A percentile compares a stretch with the other conserved stretches of the same genome.
Evolutionary conservation across 2,329 filamentous ascomycete species (phyloP).

Genomic region (Aureobasidium subglaciale): DNA sequence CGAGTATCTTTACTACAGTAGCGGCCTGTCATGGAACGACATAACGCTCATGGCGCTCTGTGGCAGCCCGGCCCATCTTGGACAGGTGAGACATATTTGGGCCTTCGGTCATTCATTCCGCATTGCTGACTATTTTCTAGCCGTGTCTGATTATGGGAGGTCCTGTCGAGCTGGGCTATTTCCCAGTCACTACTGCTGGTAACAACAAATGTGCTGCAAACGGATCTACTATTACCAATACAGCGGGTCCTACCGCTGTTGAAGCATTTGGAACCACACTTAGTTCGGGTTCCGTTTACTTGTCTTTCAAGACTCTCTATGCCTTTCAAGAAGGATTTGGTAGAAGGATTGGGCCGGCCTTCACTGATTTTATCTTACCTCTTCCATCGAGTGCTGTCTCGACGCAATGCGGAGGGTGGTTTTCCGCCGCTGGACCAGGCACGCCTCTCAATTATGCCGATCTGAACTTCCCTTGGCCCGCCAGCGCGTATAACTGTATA

Average conservation of each 20-base stretch:
- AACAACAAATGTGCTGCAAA: constrained; percentile 10
- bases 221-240: constrained; percentile 8
- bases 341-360: constrained; percentile 20
- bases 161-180: constrained; percentile 22
- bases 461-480: constrained; percentile 23
- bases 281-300: constrained; percentile 19
- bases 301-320: constrained; percentile 21
- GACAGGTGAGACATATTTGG: not conserved
- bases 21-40: constrained; percentile 14
- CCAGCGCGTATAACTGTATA: constrained; percentile 22
- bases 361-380: constrained; percentile 21
- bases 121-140: not conserved
- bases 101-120: no score
- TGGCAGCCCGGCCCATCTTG: constrained; percentile 16
- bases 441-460: constrained; percentile 21
- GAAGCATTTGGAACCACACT: constrained; percentile 22
- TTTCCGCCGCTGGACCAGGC: constrained; percentile 2
- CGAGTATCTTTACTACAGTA: constrained; percentile 17
- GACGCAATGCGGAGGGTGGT: constrained; percentile 20
- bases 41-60: constrained; percentile 15
- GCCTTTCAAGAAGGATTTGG: constrained; percentile 19
- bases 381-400: constrained; percentile 21
- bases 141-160: constrained; percentile 22
- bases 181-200: constrained; percentile 18
- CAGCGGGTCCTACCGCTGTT: not conserved